Conservation (phyloP, 139 green algal species). For the Raphidocelis subcapitata region DNA sequence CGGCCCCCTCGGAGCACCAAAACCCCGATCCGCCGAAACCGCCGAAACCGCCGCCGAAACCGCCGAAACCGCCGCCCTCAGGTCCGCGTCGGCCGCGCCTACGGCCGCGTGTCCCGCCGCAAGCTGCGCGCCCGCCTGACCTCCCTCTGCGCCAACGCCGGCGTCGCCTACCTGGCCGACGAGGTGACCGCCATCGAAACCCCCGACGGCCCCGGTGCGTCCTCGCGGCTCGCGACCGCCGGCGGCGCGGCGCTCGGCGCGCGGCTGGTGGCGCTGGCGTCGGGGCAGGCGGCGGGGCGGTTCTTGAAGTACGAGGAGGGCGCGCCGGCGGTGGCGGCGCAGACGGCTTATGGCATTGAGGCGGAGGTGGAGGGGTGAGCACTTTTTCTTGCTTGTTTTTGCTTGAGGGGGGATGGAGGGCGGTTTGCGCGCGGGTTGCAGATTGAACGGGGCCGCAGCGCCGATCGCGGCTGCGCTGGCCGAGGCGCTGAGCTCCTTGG, state of each 20-base stretch:
- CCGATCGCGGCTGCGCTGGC: too few relatives aligned
- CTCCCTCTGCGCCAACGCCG: constrained; percentile 30
- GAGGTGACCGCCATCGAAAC: constrained; percentile 49
- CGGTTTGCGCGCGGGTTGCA: neutral
- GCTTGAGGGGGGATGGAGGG: neutral
- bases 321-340: constrained; percentile 76
- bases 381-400: neutral
- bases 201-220: neutral
- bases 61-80: constrained; percentile 18
- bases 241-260: neutral
- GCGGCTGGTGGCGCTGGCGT: constrained; percentile 77
- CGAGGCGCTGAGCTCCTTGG: too few relatives aligned
- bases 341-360: constrained; percentile 92
- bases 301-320: constrained; percentile 83
- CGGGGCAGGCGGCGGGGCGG: constrained; percentile 77
- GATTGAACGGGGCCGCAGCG: too few relatives aligned
- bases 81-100: constrained; percentile 54
- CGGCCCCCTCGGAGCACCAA: too few relatives aligned
- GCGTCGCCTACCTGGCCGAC: constrained; percentile 60
- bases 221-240: neutral
- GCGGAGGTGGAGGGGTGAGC: constrained; percentile 58
- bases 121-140: constrained; percentile 63
- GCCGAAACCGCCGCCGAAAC: too few relatives aligned
- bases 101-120: constrained; percentile 63
- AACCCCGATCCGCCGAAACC: too few relatives aligned